Evolutionary conservation across 2,329 filamentous ascomycete species (phyloP), one percentile per base, ranked within the genome.

Genomic region (Verticillium zaregamsianum): DNA sequence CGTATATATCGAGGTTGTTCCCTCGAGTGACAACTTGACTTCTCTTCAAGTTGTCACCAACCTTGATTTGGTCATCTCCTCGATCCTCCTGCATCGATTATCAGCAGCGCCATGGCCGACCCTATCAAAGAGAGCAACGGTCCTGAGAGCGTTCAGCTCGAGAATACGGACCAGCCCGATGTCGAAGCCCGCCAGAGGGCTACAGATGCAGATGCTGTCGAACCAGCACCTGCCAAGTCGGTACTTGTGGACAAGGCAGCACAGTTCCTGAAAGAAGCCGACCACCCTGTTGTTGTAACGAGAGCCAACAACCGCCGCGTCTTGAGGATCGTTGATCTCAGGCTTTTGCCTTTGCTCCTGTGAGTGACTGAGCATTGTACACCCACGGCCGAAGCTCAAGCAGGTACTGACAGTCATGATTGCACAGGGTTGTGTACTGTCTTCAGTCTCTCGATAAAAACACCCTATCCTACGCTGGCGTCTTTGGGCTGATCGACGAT

Each of bases 401-500:
- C n/a, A 54, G 20, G 3, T 25, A 31, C 49, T 54, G 25, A 54
- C 49, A 54, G 20, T n/a, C 25, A 11, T 54, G 3, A n/a, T 5
- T 40, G 15, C 49, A 3, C 17, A 54, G 49, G 20, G 49, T 54
- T 20, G 64, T 67, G n/a, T 69, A 69, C 62, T 68, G 66, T 49
- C 59, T 69, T 8, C 68, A 68, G 61, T 60, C 60, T 2, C 61
- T 68, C 25, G 67, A 68, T 62, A 68, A 68, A 62, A 58, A 64
- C 25, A 68, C 66, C 15, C 62, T 68, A 14, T 61, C 65, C 12
- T 90, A 80, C 79, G 85, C 85, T 0, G 83, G 83, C n/a, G 86
- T 89, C 66, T 89, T 89, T 79, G 84, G 83, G 15, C 79, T 89
- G 39, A 77, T 78, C 0, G 70, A 79, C 12, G 84, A 88, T 66